Evolutionary conservation across 164 flowering plant species (phyloP).

Genomic region (Vitis labrusca): DNA sequence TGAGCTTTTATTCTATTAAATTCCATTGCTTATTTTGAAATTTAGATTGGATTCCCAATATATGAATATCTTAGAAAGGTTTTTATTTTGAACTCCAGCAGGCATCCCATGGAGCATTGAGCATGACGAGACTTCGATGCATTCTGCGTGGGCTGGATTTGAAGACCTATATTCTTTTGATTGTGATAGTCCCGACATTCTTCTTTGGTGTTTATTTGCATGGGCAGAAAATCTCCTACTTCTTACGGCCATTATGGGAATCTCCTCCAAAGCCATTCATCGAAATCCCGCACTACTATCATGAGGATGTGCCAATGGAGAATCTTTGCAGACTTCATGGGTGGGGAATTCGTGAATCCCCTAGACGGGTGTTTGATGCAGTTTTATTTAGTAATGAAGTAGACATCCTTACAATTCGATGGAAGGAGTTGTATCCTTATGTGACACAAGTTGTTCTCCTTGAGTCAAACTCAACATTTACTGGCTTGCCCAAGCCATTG

Average conservation of each 20-base stretch:
- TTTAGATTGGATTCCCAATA: no score
- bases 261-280: conserved; percentile 82
- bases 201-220: conserved; percentile 58
- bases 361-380: conserved; percentile 85
- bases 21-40: no score
- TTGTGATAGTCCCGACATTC: conserved; percentile 52
- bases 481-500: conserved; percentile 66
- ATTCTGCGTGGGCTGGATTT: conserved; percentile 65
- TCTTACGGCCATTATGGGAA: conserved; percentile 89
- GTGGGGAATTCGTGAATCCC: conserved; percentile 80
- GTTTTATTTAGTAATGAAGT: conserved; percentile 83
- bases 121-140: conserved; percentile 65
- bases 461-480: conserved; percentile 89
- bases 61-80: background rate
- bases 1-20: no score
- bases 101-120: conserved; percentile 37
- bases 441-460: conserved; percentile 82
- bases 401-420: conserved; percentile 73
- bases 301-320: conserved; percentile 78
- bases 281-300: conserved; percentile 71
- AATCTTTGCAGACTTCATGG: conserved; percentile 88
- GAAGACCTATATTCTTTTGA: conserved; percentile 44
- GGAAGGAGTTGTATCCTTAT: conserved; percentile 85
- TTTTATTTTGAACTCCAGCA: conserved; percentile 32
- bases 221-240: conserved; percentile 77